A percentile compares a stretch with the other conserved stretches of the same genome.
Conservation (phyloP, 768 basidiomycete genomes). For the Termitomyces sp. region DNA sequence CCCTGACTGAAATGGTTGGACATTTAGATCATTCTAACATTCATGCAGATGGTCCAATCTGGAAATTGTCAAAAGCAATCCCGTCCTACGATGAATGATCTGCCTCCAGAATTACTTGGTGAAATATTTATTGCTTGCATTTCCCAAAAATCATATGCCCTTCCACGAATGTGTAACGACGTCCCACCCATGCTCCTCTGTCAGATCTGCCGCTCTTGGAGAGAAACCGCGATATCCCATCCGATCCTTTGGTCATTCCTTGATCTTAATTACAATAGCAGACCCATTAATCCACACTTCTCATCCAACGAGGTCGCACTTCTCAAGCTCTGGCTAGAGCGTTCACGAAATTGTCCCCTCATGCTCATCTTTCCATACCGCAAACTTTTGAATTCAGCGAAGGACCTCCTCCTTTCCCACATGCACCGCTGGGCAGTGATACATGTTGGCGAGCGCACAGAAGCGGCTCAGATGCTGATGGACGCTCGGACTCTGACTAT, state of each 20-base stretch:
- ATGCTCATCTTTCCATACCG: background rate
- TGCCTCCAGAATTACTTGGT: background rate
- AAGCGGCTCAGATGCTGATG: background rate
- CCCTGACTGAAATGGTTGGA: too few species aligned
- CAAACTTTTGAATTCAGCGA: background rate
- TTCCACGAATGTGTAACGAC: background rate
- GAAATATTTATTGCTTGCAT: background rate
- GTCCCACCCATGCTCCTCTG: background rate
- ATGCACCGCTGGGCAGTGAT: background rate
- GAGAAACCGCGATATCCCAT: background rate
- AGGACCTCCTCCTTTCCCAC: background rate
- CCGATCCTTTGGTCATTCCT: background rate
- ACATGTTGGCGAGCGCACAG: background rate
- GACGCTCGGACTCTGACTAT: background rate
- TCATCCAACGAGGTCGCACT: background rate
- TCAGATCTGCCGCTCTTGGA: background rate
- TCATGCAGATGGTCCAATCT: too few species aligned
- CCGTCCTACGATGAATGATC: background rate
- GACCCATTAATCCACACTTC: background rate
- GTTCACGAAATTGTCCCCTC: background rate
- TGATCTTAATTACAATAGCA: too few species aligned
- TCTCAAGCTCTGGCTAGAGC: background rate
- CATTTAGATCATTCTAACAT: too few species aligned
- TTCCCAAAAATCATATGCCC: background rate
- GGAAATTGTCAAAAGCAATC: background rate